A percentile compares a stretch with the other conserved stretches of the same genome.
Conservation (phyloP, 2,329 filamentous ascomycete genomes). For the Colletotrichum sidae region DNA sequence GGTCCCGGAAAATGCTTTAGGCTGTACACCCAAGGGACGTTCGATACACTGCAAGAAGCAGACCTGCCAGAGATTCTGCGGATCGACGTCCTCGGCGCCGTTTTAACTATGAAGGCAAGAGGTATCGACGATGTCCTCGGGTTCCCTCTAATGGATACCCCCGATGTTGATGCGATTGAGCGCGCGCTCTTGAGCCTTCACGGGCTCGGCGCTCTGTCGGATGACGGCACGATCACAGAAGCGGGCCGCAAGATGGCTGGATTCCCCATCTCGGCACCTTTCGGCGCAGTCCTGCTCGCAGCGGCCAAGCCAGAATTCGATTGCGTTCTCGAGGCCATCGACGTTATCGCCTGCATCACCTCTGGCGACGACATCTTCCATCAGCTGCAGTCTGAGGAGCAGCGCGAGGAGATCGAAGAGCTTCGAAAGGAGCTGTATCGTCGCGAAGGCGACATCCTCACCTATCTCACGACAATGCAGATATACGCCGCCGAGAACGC, state of each 20-base stretch:
- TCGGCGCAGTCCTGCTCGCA: constrained; percentile 85
- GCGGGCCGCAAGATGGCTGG: constrained; percentile 82
- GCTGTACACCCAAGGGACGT: constrained; percentile 86
- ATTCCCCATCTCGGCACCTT: constrained; percentile 83
- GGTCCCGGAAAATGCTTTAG: constrained; percentile 90
- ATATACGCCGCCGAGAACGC: constrained; percentile 68
- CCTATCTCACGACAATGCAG: constrained; percentile 72
- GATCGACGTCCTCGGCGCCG: constrained; percentile 86
- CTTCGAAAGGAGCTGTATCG: constrained; percentile 68
- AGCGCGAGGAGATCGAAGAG: constrained; percentile 63
- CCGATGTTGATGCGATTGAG: constrained; percentile 80
- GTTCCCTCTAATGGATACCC: constrained; percentile 89
- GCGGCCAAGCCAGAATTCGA: constrained; percentile 77
- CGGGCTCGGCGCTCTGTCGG: constrained; percentile 79
- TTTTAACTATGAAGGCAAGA: constrained; percentile 93
- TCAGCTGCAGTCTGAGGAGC: constrained; percentile 69
- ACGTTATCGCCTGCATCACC: constrained; percentile 78
- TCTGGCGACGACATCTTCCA: constrained; percentile 73
- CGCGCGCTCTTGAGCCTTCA: constrained; percentile 86
- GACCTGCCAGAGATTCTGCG: constrained; percentile 91
- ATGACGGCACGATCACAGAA: constrained; percentile 78
- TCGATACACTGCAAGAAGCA: constrained; percentile 74
- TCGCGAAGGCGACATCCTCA: constrained; percentile 74
- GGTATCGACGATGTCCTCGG: constrained; percentile 83
- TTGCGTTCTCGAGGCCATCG: constrained; percentile 85